Evolutionary conservation across 1,284 basidiomycete species (phyloP).

Genomic region (Cryptococcus wingfieldii): DNA sequence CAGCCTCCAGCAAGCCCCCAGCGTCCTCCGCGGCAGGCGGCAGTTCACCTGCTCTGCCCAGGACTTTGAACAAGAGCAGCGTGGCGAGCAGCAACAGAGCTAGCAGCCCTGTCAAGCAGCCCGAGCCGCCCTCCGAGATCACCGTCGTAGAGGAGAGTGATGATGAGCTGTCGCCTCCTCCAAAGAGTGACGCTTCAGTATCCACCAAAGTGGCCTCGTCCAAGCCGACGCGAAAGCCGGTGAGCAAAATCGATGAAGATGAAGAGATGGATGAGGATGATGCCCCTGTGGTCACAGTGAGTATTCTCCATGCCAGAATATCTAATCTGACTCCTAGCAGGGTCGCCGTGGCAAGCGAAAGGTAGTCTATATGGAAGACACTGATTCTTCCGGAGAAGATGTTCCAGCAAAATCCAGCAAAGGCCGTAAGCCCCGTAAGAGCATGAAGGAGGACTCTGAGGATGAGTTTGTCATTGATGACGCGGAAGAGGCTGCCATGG

Average conservation of each 20-base stretch:
- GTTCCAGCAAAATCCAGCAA: constrained; percentile 7
- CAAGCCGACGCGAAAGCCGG: constrained; percentile 20
- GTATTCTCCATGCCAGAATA: not conserved
- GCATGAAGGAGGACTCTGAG: constrained; percentile 38
- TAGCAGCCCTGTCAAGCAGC: constrained; percentile 19
- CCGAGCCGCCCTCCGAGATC: constrained; percentile 10
- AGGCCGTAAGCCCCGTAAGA: constrained; percentile 36
- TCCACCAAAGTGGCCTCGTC: constrained; percentile 17
- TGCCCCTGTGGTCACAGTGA: constrained; percentile 26
- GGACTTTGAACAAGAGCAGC: constrained; percentile 5
- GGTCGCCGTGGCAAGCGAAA: constrained; percentile 42
- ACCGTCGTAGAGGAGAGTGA: constrained; percentile 16
- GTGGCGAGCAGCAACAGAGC: constrained; percentile 13
- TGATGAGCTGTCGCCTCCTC: constrained; percentile 28
- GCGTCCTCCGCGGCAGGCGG: constrained; percentile 27
- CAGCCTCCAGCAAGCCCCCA: constrained; percentile 23
- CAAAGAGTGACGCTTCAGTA: constrained; percentile 11
- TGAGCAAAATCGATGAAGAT: constrained; percentile 15
- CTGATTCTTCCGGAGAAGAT: constrained; percentile 25
- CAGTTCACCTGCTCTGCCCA: constrained; percentile 25
- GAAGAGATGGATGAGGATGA: constrained; percentile 28
- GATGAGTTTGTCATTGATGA: constrained; percentile 45
- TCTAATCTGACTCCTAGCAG: constrained; percentile 11
- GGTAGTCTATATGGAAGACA: constrained; percentile 46
- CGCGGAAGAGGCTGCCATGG: constrained; percentile 39